Evolutionary conservation across 2,329 filamentous ascomycete genomes (phyloP).

Genomic region (Botrytis pseudocinerea): DNA sequence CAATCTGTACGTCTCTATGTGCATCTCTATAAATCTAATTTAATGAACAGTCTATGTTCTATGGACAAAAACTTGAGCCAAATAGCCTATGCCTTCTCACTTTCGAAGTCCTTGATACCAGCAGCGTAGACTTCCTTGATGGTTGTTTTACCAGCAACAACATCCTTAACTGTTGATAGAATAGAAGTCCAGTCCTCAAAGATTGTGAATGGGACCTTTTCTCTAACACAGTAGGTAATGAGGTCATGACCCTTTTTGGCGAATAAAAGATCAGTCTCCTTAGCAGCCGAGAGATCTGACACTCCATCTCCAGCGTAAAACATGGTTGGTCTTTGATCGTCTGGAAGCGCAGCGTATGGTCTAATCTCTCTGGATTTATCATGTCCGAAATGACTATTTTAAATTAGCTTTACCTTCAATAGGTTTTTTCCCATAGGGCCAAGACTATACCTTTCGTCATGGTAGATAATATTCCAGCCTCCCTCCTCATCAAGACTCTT

Average conservation of each 20-base stretch:
- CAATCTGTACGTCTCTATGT: not conserved
- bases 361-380: constrained; percentile 93
- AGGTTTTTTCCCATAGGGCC: not conserved
- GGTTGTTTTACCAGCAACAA: constrained; percentile 69
- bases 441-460: constrained; percentile 70
- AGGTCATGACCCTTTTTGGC: constrained; percentile 90
- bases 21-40: constrained; percentile 16
- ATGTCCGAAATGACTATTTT: constrained; percentile 70
- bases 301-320: constrained; percentile 97
- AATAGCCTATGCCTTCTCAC: constrained; percentile 25
- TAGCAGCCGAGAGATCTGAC: constrained; percentile 86
- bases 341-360: constrained; percentile 75
- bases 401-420: not conserved
- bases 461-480: constrained; percentile 87
- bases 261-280: constrained; percentile 90
- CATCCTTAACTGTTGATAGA: constrained; percentile 71
- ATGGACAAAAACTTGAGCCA: constrained; percentile 2
- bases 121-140: constrained; percentile 65
- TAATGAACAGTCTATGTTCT: constrained; percentile 24
- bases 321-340: constrained; percentile 70
- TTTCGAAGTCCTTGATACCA: constrained; percentile 37
- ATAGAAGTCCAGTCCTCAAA: constrained; percentile 86
- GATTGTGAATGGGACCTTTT: constrained; percentile 82
- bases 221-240: constrained; percentile 79
- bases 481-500: constrained; percentile 75